Evolutionary conservation across 768 basidiomycete species (phyloP).

Genomic region (Phylloporus scabripes): DNA sequence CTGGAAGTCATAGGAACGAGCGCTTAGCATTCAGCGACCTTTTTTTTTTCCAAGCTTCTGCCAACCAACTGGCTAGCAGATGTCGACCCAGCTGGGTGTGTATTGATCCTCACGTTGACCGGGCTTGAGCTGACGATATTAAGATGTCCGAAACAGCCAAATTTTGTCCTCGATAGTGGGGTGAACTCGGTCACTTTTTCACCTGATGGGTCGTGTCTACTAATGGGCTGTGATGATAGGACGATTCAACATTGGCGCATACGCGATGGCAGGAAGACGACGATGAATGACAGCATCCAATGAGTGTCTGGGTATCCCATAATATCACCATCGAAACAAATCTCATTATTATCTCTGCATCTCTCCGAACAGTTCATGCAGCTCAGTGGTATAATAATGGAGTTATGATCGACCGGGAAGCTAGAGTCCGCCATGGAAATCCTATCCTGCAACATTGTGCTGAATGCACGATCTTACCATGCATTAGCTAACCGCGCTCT

Average conservation of each 20-base stretch:
- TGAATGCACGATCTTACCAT: conserved; percentile 3
- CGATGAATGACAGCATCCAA: conserved; percentile 7
- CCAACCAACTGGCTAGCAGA: not conserved
- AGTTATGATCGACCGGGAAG: conserved; percentile 5
- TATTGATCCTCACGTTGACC: not conserved
- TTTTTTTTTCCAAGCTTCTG: too few relatives aligned
- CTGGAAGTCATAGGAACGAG: too few relatives aligned
- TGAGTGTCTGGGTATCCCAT: not conserved
- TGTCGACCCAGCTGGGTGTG: conserved; percentile 4
- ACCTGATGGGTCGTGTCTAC: conserved; percentile 10
- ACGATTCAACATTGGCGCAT: conserved; percentile 11
- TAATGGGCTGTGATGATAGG: conserved; percentile 11
- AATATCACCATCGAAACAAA: not conserved
- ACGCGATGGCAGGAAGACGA: conserved; percentile 3
- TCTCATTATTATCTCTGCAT: not conserved
- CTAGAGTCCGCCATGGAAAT: conserved; percentile 1
- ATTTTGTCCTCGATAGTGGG: conserved; percentile 1
- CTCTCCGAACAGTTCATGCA: conserved; percentile 10
- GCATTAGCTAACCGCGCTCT: conserved; percentile 9
- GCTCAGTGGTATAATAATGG: not conserved
- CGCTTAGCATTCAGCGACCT: too few relatives aligned
- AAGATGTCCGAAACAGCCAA: conserved; percentile 7
- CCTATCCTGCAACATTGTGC: conserved; percentile 7
- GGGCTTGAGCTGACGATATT: not conserved
- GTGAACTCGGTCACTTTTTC: conserved; percentile 15